Evolutionary conservation across 208 protist species (phyloP).

Genomic region (Leishmania guyanensis): DNA sequence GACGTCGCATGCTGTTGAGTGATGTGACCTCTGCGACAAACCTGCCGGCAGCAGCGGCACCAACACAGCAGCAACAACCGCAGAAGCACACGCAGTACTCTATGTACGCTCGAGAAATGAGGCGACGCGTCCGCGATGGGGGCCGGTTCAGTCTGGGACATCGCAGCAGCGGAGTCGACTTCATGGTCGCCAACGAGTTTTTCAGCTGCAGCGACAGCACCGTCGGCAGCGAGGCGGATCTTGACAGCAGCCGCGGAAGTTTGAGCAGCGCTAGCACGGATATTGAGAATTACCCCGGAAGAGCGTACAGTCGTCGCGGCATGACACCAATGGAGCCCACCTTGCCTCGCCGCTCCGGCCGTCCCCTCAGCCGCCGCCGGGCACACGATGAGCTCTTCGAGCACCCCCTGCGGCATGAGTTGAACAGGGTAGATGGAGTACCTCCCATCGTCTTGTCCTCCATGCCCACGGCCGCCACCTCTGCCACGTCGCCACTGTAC

Average conservation of each 20-base stretch:
- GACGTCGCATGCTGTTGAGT: background rate
- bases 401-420: constrained; percentile 1
- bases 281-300: background rate
- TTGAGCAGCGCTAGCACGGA: background rate
- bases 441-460: background rate
- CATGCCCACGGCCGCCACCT: background rate
- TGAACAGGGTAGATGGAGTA: background rate
- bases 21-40: background rate
- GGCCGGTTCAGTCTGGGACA: background rate
- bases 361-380: constrained; percentile 8
- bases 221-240: background rate
- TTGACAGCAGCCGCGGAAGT: background rate
- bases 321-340: background rate
- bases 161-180: constrained; percentile 21
- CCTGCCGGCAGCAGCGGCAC: background rate
- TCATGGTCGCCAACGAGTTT: constrained; percentile 25
- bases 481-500: background rate
- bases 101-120: constrained; percentile 22
- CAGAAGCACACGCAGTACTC: constrained; percentile 32
- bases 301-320: background rate
- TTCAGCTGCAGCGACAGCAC: constrained; percentile 19
- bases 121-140: background rate
- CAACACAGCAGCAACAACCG: background rate
- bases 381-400: constrained; percentile 5
- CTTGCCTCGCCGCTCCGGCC: background rate